Evolutionary conservation across 73 alveolate species (phyloP).

Genomic region (Symbiodinium natans): DNA sequence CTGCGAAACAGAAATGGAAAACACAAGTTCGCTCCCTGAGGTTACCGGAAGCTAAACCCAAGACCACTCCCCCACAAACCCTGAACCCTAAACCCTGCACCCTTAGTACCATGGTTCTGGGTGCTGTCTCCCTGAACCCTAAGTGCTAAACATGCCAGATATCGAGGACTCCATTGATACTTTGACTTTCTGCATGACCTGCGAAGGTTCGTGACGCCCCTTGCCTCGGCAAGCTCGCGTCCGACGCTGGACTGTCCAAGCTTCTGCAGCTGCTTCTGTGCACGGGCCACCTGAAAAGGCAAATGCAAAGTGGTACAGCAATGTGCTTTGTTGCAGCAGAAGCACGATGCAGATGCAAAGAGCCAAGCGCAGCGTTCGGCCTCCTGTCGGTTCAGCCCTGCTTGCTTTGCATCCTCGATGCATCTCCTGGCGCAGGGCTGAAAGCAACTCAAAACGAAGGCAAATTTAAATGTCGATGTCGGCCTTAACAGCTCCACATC

Average conservation of each 20-base stretch:
- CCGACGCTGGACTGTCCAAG: constrained; percentile 74
- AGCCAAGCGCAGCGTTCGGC: not conserved
- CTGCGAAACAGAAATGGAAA: no score
- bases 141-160: no score
- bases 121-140: no score
- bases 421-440: constrained; percentile 26
- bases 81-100: no score
- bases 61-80: no score
- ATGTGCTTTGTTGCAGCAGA: no score
- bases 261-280: constrained; percentile 87
- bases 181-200: no score
- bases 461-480: not conserved
- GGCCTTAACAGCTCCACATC: constrained; percentile 71
- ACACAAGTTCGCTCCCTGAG: no score
- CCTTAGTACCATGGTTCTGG: no score
- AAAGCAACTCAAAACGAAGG: not conserved
- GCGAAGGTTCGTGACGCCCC: no score
- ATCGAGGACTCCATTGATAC: no score
- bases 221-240: constrained; percentile 59
- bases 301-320: not conserved
- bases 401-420: constrained; percentile 74
- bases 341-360: not conserved
- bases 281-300: constrained; percentile 30
- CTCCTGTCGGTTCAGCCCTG: constrained; percentile 83
- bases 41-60: no score